Conservation (phyloP, 441 rosid species). For the Pelargonium cotyledonis region DNA sequence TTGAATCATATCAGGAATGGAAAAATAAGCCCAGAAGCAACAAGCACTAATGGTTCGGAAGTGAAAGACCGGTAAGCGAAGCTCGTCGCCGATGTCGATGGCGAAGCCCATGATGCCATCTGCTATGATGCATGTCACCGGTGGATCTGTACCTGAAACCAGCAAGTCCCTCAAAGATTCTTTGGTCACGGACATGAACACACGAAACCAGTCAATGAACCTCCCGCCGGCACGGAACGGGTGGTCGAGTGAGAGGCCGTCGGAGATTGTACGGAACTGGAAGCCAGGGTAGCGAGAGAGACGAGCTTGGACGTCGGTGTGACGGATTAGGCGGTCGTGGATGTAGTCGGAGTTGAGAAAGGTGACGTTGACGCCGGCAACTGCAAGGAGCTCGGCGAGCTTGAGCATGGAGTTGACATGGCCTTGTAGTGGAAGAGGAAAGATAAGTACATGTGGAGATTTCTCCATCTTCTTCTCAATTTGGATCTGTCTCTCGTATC, state of each 20-base stretch:
- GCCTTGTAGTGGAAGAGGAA: constrained; percentile 39
- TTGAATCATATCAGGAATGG: constrained; percentile 26
- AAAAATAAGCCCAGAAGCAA: constrained; percentile 30
- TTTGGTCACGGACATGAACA: constrained; percentile 5
- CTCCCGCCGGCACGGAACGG: constrained; percentile 10
- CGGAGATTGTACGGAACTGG: constrained; percentile 20
- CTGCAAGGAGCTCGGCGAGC: constrained; percentile 39
- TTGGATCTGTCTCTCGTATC: too few relatives aligned
- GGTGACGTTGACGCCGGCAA: constrained; percentile 29
- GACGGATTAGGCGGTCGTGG: constrained; percentile 20
- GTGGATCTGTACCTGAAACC: neutral
- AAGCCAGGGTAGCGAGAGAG: constrained; percentile 20
- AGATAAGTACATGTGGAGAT: constrained; percentile 41
- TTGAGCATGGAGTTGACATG: constrained; percentile 46
- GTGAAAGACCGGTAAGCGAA: constrained; percentile 22
- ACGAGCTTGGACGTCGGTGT: constrained; percentile 17
- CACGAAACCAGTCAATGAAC: neutral
- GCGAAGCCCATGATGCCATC: constrained; percentile 30
- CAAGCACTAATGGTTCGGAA: constrained; percentile 32
- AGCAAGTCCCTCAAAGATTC: constrained; percentile 24
- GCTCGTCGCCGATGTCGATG: constrained; percentile 24
- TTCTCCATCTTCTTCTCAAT: too few relatives aligned
- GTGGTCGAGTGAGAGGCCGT: constrained; percentile 23
- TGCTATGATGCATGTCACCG: constrained; percentile 30
- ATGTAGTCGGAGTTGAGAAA: constrained; percentile 32